Evolutionary conservation across 2,329 filamentous ascomycete species (phyloP).

Genomic region (Apiospora rasikravindrae): DNA sequence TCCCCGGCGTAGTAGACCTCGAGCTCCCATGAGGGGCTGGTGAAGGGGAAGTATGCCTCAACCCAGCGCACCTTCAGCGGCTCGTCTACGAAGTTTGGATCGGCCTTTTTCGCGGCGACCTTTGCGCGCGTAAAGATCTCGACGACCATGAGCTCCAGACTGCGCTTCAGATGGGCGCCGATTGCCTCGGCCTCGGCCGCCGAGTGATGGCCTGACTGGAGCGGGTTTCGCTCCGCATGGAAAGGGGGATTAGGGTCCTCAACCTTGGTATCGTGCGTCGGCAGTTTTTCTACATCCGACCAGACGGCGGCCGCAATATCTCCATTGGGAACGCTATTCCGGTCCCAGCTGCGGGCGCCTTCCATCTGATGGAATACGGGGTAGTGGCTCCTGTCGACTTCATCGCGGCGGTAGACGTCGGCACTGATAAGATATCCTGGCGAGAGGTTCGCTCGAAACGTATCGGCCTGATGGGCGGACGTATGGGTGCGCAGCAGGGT

Average conservation of each 20-base stretch:
- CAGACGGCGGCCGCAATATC: conserved; percentile 70
- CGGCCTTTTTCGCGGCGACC: conserved; percentile 61
- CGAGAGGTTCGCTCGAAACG: conserved; percentile 74
- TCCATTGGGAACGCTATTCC: conserved; percentile 60
- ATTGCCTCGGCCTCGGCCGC: conserved; percentile 82
- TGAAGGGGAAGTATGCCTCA: conserved; percentile 97
- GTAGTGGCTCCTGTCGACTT: conserved; percentile 93
- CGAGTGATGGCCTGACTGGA: conserved; percentile 75
- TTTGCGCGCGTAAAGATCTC: conserved; percentile 85
- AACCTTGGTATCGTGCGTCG: conserved; percentile 75
- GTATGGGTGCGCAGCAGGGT: conserved; percentile 93
- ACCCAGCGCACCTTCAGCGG: conserved; percentile 91
- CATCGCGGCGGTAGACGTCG: conserved; percentile 94
- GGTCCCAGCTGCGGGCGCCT: conserved; percentile 88
- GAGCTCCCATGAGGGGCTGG: conserved; percentile 92
- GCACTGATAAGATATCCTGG: conserved; percentile 89
- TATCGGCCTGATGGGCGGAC: conserved; percentile 86
- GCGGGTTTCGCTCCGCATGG: conserved; percentile 79
- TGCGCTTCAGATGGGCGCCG: conserved; percentile 83
- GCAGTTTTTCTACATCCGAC: conserved; percentile 73
- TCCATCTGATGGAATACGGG: conserved; percentile 99
- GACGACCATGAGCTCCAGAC: conserved; percentile 86
- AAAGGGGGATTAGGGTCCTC: conserved; percentile 83
- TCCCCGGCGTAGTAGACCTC: conserved; percentile 94
- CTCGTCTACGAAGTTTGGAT: conserved; percentile 61